Percentiles rank a stretch among this genome's conserved stretches.
These are phyloP conservation scores for Fusarium brevicatenulatum DNA, from an alignment of 2,329 filamentous ascomycete species.

Conservation along the genomic window DNA sequence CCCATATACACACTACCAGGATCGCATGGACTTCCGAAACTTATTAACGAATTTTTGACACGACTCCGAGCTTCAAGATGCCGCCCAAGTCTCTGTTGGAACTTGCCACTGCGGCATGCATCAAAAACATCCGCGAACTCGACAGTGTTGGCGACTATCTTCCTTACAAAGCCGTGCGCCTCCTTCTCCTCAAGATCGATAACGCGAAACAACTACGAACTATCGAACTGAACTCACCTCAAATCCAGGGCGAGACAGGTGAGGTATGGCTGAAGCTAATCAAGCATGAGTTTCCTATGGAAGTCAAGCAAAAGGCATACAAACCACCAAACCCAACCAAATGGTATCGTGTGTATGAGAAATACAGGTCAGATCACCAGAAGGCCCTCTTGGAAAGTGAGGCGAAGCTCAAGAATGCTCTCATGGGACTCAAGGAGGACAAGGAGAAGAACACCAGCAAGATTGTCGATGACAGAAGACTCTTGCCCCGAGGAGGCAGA, in stretches of 20 bases:
- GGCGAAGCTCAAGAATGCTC: conserved; percentile 64
- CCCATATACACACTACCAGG: background rate
- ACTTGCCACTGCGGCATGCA: conserved; percentile 60
- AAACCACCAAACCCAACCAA: conserved; percentile 72
- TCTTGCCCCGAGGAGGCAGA: conserved; percentile 56
- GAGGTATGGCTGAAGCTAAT: conserved; percentile 86
- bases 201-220: conserved; percentile 77
- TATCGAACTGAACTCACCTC: conserved; percentile 80
- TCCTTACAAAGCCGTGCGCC: conserved; percentile 69
- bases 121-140: conserved; percentile 67
- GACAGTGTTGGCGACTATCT: conserved; percentile 77
- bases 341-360: conserved; percentile 83
- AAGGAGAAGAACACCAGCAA: conserved; percentile 67
- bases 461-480: conserved; percentile 63
- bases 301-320: conserved; percentile 68
- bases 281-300: conserved; percentile 76
- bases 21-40: background rate
- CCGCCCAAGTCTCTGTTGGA: conserved; percentile 62
- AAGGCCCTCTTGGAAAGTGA: conserved; percentile 69
- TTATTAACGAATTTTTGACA: background rate
- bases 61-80: conserved; percentile 41
- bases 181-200: conserved; percentile 77
- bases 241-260: conserved; percentile 74
- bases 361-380: conserved; percentile 70
- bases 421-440: conserved; percentile 67